Conservation (phyloP, 202 grass and related monocot genomes). For the Elaeis oleifera region DNA sequence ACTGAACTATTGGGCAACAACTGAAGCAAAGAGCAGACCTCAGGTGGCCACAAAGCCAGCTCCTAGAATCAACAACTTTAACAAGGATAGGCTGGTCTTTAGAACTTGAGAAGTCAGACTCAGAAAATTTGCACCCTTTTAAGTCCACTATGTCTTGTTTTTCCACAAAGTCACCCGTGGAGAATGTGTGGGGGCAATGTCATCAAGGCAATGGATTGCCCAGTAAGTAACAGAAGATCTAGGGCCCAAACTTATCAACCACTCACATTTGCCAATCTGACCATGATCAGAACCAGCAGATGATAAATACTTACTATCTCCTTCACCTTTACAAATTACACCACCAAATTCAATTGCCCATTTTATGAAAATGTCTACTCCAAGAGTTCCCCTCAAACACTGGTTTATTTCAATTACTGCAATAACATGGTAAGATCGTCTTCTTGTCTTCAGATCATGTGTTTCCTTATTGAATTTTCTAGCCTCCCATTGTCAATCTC, state of each 20-base stretch:
- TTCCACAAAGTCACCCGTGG: conserved; percentile 74
- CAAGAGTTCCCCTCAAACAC: conserved; percentile 62
- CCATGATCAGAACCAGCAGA: conserved; percentile 29
- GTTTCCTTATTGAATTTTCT: conserved; percentile 40
- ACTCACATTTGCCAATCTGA: conserved; percentile 72
- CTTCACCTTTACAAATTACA: conserved; percentile 37
- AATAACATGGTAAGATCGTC: conserved; percentile 53
- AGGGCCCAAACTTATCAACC: conserved; percentile 67
- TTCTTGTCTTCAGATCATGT: conserved; percentile 22
- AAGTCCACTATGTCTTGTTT: conserved; percentile 35
- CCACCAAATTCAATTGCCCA: conserved; percentile 61
- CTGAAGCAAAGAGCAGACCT: conserved; percentile 69
- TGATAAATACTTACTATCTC: conserved; percentile 46
- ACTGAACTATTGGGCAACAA: conserved; percentile 53
- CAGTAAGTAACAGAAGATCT: conserved; percentile 51
- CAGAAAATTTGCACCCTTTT: conserved; percentile 18
- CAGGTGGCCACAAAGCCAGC: conserved; percentile 53
- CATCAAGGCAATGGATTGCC: conserved; percentile 85
- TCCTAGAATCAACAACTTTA: conserved; percentile 54
- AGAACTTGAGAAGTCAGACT: conserved; percentile 26
- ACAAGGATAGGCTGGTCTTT: conserved; percentile 41
- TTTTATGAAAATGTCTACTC: conserved; percentile 58
- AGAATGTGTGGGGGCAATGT: conserved; percentile 64
- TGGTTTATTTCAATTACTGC: conserved; percentile 72
- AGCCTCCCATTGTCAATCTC: conserved; percentile 38